Conservation (phyloP, 768 basidiomycete species). For the Tylopilus sp. region DNA sequence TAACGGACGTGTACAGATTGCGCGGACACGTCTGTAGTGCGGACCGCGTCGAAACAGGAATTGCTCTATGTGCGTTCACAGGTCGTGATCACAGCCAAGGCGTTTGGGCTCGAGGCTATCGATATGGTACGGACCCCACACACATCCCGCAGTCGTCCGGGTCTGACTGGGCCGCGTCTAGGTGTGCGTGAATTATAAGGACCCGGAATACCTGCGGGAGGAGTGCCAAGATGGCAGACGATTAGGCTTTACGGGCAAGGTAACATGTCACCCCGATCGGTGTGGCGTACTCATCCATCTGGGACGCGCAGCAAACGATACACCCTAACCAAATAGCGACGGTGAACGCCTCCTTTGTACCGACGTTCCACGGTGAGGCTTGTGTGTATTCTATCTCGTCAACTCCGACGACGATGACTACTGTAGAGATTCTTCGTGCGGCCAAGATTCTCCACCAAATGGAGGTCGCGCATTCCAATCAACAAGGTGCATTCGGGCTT, state of each 20-base stretch:
- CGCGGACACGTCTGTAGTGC: conserved; percentile 80
- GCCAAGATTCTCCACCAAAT: conserved; percentile 67
- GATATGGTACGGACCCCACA: conserved; percentile 64
- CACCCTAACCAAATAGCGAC: conserved; percentile 81
- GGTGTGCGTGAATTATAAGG: conserved; percentile 89
- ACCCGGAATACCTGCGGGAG: conserved; percentile 57
- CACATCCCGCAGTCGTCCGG: not conserved
- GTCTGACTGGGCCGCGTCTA: conserved; percentile 25
- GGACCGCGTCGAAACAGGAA: conserved; percentile 71
- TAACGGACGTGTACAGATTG: conserved; percentile 56
- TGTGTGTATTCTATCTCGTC: not conserved
- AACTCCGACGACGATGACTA: not conserved
- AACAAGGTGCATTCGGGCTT: conserved; percentile 70
- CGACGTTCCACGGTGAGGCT: conserved; percentile 58
- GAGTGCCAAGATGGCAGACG: conserved; percentile 79
- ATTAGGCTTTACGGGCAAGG: conserved; percentile 93
- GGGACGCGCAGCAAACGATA: conserved; percentile 75
- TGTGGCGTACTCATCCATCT: not conserved
- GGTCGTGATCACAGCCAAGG: conserved; percentile 78
- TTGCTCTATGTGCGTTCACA: conserved; percentile 81
- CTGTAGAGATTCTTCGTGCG: conserved; percentile 71
- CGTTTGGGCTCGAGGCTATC: conserved; percentile 79
- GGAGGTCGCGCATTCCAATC: conserved; percentile 50
- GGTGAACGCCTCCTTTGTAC: conserved; percentile 78
- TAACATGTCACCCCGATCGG: conserved; percentile 14